Evolutionary conservation across 2,329 filamentous ascomycete species (phyloP).

Genomic region (Pyricularia sp.): DNA sequence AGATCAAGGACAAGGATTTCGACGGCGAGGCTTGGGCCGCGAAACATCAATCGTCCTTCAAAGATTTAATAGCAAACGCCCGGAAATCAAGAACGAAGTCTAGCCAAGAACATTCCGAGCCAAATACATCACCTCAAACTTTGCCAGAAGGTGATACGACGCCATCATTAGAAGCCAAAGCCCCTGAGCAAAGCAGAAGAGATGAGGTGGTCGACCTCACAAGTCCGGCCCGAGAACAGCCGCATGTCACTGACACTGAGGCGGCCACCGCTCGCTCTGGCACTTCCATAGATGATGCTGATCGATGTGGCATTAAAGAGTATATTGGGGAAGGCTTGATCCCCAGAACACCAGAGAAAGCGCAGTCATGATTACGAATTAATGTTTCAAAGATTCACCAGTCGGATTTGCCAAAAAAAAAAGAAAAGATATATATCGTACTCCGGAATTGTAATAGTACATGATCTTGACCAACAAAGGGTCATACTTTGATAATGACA

Average conservation of each 20-base stretch:
- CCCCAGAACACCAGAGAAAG: background rate
- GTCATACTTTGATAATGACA: background rate
- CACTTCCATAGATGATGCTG: background rate
- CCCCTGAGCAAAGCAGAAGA: background rate
- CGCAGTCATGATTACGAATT: background rate
- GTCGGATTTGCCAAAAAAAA: background rate
- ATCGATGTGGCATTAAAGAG: background rate
- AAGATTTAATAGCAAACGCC: constrained; percentile 66
- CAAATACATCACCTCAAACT: background rate
- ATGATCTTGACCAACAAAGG: background rate
- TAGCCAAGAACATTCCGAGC: constrained; percentile 11
- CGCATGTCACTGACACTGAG: background rate
- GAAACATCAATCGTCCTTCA: constrained; percentile 63
- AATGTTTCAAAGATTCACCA: background rate
- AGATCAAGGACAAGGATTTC: constrained; percentile 79
- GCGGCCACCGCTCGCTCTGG: background rate
- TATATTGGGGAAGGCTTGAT: background rate
- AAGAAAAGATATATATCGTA: background rate
- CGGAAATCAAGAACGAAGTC: constrained; percentile 37
- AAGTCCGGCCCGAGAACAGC: background rate
- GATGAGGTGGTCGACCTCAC: background rate
- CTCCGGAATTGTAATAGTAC: background rate
- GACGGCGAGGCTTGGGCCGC: constrained; percentile 64
- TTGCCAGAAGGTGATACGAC: background rate
- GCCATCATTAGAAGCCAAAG: background rate